Evolutionary conservation across 2,329 filamentous ascomycete genomes (phyloP).

Genomic region (Talaromyces funiculosus): DNA sequence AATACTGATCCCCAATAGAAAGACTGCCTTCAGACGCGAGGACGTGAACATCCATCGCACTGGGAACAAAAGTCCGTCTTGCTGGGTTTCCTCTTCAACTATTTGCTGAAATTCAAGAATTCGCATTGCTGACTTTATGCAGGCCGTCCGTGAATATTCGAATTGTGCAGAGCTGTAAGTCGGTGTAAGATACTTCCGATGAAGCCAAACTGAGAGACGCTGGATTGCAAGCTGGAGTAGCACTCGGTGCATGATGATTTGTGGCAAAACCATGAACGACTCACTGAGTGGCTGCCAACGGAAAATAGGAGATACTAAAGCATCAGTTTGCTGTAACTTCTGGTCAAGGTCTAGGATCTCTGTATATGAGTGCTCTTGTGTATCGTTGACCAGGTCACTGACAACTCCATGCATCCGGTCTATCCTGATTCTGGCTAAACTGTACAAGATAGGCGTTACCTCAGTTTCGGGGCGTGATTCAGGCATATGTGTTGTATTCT

Average conservation of each 20-base stretch:
- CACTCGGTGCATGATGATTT: neutral
- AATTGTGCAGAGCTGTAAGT: constrained; percentile 21
- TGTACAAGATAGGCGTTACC: constrained; percentile 4
- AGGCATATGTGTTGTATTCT: constrained; percentile 46
- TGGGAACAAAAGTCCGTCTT: neutral
- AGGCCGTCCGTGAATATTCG: constrained; percentile 39
- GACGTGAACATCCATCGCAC: neutral
- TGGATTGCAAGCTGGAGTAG: neutral
- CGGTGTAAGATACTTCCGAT: constrained; percentile 43
- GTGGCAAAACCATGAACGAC: neutral
- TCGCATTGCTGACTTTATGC: constrained; percentile 42
- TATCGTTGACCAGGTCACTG: neutral
- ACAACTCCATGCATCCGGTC: no score
- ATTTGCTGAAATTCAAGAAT: constrained; percentile 46
- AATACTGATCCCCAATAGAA: neutral
- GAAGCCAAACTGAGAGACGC: constrained; percentile 25
- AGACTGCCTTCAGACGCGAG: neutral
- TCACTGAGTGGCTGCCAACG: neutral
- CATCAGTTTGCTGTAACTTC: constrained; percentile 16
- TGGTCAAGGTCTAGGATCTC: constrained; percentile 22
- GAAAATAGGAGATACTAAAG: neutral
- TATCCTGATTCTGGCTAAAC: neutral
- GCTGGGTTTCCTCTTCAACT: constrained; percentile 39
- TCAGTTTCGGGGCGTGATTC: constrained; percentile 48
- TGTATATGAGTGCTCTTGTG: neutral